Evolutionary conservation across 2,329 filamentous ascomycete genomes (phyloP), one percentile per base, ranked within the genome.

Genomic region (Hypomyces perniciosus): DNA sequence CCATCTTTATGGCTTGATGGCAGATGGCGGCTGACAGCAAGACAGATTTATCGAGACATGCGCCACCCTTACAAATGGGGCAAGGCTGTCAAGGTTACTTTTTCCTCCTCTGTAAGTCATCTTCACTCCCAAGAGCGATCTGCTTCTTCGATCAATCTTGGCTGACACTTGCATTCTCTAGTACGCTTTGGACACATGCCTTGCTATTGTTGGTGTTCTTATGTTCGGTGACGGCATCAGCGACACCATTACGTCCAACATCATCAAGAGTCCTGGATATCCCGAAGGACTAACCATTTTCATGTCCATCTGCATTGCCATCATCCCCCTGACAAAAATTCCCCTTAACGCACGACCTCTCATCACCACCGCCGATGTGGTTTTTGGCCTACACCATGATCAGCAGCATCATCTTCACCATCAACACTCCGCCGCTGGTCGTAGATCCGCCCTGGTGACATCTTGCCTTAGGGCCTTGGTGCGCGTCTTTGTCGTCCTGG

Each of bases 321-420:
- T 96, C 64, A 96, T 97, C 56, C 93, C 92, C 1, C 74, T 99
- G 46, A 96, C 92, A 34, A 99, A 99, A 70, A 84, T 96, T n/a
- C 90, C 91, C 0, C 75, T 96, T 34, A 95, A 91, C 65, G 86
- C 88, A 7, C 85, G 91, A 2, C 93, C 92, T 8, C 91, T 97
- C 59, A 81, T 96, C 57, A 85, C 85, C 31, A 96, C 90, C 0
- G 69, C 88, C 47, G 93, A 97, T 71, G 81, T 93, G 44, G 72
- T 96, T 51, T 78, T 83, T 54, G 90, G 90, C 42, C 77, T 96
- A 40, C 84, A 88, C 63, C 67, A 67, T 48, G 57, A 72, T 49
- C 49, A 51, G 9, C 45, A 54, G 28, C 66, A 68, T 41, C 57
- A 72, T 28, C 51, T 64, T 27, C 67, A 68, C 35, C 54, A 72